Base-by-base conservation (phyloP, 306 rosid species). In the Hippophae gyantsensis region DNA sequence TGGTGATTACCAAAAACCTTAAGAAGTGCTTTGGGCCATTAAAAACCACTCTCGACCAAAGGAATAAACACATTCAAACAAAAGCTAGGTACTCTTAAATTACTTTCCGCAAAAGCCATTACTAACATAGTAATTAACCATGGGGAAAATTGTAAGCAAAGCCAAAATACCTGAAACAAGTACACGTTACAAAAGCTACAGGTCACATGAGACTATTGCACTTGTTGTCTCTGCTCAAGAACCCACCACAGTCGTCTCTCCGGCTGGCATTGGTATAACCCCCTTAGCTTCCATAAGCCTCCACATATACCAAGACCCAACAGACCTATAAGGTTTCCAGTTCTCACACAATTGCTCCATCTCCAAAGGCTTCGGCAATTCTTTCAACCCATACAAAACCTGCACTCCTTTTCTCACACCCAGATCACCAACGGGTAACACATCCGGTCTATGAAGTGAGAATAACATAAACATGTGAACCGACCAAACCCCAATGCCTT, bases 401-500 rank as follows among this genome's bases (percentile, higher is more conserved):
- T 85, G 78, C 32, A 89, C 85, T 0, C 95, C 95, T 76, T 84
- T 85, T 58, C 84, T 78, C 57, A 81, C 97, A 6, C 84, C 87
- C 2, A 86, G 77, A 64, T 83, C 95, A 5, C 95, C 89, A 6
- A 79, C 83, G n/a, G 97, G 92, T 1, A 83, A 80, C 56, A 89
- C 92, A 41, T 89, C 90, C 40, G 97, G 85, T 18, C 85, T 59
- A 18, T 74, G 88, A 38, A 89, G 83, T 13, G 83, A 73, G 63
- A 89, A 89, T 0, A 89, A 83, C 97, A 89, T 83, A 58, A 83
- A 86, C 97, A 89, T 89, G 47, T 89, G 86, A 40, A 89, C 97
- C 8, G 97, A 83, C 97, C 95, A 89, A 45, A 61, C 85, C 54
- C 97, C 95, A 63, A 89, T 86, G 2, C 95, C 95, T 57, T 81